phyloP scores from a whole-genome alignment of 169 alveolate genomes.

The Babesia bovis region DNA sequence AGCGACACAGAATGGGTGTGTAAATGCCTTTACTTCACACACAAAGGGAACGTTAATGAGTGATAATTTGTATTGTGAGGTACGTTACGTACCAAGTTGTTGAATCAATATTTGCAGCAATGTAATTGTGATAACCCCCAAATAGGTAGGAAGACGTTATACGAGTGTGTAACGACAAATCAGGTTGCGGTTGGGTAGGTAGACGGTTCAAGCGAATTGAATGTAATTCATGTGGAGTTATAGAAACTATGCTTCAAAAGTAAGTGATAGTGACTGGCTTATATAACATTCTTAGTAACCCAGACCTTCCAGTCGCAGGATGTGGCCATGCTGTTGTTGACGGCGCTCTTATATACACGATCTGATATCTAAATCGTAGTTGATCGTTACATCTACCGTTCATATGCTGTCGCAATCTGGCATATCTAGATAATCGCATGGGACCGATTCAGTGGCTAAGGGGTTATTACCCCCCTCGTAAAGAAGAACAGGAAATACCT shows the following conservation, averaged over 20 bases:
- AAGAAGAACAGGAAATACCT: neutral
- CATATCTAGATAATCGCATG: neutral
- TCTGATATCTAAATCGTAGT: neutral
- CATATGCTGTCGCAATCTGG: too few relatives aligned
- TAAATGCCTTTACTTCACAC: slow-evolving; percentile 42
- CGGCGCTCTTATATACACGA: slow-evolving; percentile 53
- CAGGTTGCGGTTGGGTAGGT: slow-evolving; percentile 71
- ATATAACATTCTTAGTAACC: slow-evolving; percentile 25
- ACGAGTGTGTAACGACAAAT: neutral
- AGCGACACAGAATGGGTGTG: slow-evolving; percentile 64
- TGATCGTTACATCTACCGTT: too few relatives aligned
- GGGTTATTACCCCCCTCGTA: neutral
- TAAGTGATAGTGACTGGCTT: neutral
- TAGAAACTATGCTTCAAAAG: slow-evolving; percentile 35
- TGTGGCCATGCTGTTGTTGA: slow-evolving; percentile 56
- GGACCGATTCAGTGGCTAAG: neutral
- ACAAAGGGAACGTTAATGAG: slow-evolving; percentile 40
- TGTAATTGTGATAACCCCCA: slow-evolving; percentile 65
- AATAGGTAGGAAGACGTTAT: slow-evolving; percentile 46
- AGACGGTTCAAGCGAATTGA: slow-evolving; percentile 54
- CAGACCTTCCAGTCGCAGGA: slow-evolving; percentile 58
- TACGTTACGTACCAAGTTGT: neutral
- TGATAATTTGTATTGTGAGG: slow-evolving; percentile 59
- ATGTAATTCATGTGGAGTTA: slow-evolving; percentile 45
- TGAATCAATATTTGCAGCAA: slow-evolving; percentile 23